Evolutionary conservation across 495 filamentous ascomycete species (phyloP).

Genomic region (Aspergillus nanangensis): DNA sequence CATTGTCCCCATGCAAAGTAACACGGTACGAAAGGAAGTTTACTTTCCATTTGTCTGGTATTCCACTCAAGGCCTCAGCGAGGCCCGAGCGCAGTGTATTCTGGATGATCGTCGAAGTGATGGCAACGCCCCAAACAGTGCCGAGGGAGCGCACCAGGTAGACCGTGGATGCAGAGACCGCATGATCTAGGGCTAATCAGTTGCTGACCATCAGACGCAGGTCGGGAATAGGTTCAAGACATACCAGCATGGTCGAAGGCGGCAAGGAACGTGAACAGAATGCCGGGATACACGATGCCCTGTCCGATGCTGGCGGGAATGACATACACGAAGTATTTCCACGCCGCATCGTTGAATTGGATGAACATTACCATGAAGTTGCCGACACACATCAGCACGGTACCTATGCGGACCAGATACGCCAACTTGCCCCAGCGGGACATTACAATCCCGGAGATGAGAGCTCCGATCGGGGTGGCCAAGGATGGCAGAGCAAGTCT

Average conservation of each 20-base stretch:
- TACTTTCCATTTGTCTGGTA: constrained; percentile 67
- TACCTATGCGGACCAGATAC: constrained; percentile 50
- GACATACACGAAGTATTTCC: constrained; percentile 61
- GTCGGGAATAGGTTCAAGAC: constrained; percentile 3
- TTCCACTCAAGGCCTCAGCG: constrained; percentile 51
- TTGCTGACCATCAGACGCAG: too few relatives aligned
- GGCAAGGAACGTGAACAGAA: constrained; percentile 59
- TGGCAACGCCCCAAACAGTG: constrained; percentile 59
- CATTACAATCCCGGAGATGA: constrained; percentile 60
- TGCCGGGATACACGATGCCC: constrained; percentile 59
- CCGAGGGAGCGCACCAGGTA: constrained; percentile 62
- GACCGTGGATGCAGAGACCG: constrained; percentile 58
- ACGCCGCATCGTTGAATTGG: constrained; percentile 50
- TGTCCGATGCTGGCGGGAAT: constrained; percentile 62
- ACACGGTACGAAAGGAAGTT: constrained; percentile 25
- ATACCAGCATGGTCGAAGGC: constrained; percentile 59
- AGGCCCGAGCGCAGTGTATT: constrained; percentile 57
- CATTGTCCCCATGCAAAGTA: background rate
- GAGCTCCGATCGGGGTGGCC: constrained; percentile 55
- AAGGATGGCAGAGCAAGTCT: constrained; percentile 58
- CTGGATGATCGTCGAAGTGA: constrained; percentile 59
- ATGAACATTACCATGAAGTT: constrained; percentile 52
- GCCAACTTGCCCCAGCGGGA: constrained; percentile 57
- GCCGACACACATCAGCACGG: constrained; percentile 55
- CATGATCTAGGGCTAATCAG: constrained; percentile 48